phyloP scores from a whole-genome alignment of 371 early-diverging fungal genomes.

The Mucor plumbeus region DNA sequence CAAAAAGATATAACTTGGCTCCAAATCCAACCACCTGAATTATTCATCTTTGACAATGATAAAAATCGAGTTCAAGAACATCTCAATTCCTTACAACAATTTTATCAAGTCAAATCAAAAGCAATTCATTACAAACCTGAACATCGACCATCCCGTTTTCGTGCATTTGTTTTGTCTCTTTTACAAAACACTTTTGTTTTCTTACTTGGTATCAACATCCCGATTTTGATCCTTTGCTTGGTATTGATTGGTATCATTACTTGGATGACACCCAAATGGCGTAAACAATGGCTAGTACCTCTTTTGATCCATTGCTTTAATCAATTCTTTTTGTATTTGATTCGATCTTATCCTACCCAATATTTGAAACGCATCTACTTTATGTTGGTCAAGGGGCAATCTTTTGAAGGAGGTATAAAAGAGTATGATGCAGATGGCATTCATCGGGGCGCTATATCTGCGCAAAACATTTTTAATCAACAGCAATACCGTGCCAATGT shows the following conservation, averaged over 20 bases:
- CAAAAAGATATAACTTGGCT: conserved; percentile 32
- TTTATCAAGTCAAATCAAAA: conserved; percentile 24
- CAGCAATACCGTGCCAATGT: conserved; percentile 32
- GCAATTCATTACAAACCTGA: conserved; percentile 20
- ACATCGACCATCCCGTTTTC: conserved; percentile 24
- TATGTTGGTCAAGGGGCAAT: conserved; percentile 8
- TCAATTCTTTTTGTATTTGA: conserved; percentile 3
- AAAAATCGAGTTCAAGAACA: conserved; percentile 3
- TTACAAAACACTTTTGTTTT: conserved; percentile 20
- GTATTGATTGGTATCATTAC: conserved; percentile 38
- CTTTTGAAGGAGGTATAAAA: not conserved
- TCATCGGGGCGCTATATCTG: conserved; percentile 38
- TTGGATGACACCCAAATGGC: conserved; percentile 44
- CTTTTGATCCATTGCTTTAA: conserved; percentile 22
- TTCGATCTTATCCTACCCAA: conserved; percentile 11
- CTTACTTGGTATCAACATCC: conserved; percentile 29
- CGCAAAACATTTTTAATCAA: conserved; percentile 31
- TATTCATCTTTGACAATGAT: conserved; percentile 22
- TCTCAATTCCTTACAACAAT: conserved; percentile 18
- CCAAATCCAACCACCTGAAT: conserved; percentile 28
- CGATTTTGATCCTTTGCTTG: conserved; percentile 35
- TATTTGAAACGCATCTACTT: conserved; percentile 16
- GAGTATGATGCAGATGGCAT: conserved; percentile 32
- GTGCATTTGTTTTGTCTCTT: conserved; percentile 21
- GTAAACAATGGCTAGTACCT: conserved; percentile 38